Conservation (phyloP, 1,139 yeast species). For the Zygosaccharomyces sapae region DNA sequence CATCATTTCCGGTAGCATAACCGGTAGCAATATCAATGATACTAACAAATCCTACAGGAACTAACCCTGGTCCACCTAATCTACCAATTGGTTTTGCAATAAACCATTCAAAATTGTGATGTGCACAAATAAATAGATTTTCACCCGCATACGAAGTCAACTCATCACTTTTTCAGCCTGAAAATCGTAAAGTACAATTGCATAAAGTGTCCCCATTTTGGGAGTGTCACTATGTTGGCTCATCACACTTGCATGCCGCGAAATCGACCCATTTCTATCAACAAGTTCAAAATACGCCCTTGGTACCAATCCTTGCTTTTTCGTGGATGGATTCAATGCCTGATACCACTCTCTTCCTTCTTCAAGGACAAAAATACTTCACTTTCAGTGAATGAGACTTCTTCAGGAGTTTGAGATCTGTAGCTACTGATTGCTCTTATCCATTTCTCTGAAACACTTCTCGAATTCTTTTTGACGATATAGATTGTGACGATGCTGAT, state of each 20-base stretch:
- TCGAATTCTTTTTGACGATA: constrained; percentile 13
- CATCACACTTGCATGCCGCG: constrained; percentile 13
- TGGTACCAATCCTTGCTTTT: constrained; percentile 82
- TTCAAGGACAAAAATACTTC: constrained; percentile 78
- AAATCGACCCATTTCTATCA: constrained; percentile 43
- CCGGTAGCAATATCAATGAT: constrained; percentile 73
- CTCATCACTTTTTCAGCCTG: constrained; percentile 86
- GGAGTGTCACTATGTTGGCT: constrained; percentile 21
- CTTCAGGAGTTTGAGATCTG: constrained; percentile 76
- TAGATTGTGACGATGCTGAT: constrained; percentile 17
- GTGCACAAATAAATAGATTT: constrained; percentile 87
- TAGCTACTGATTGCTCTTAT: constrained; percentile 80
- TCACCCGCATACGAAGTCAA: constrained; percentile 81
- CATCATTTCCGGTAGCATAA: constrained; percentile 44
- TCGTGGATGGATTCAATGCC: constrained; percentile 81
- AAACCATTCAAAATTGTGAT: constrained; percentile 94
- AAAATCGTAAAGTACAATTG: constrained; percentile 73
- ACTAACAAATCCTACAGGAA: constrained; percentile 86
- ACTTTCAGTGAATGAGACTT: constrained; percentile 70
- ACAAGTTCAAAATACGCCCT: constrained; percentile 77
- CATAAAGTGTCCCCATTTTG: constrained; percentile 47
- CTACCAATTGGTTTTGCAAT: constrained; percentile 95
- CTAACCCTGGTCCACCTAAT: constrained; percentile 94
- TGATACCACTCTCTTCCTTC: constrained; percentile 74
- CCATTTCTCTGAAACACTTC: constrained; percentile 55